Evolutionary conservation across 2,329 filamentous ascomycete genomes (phyloP).

Genomic region (Venturia aucupariae): DNA sequence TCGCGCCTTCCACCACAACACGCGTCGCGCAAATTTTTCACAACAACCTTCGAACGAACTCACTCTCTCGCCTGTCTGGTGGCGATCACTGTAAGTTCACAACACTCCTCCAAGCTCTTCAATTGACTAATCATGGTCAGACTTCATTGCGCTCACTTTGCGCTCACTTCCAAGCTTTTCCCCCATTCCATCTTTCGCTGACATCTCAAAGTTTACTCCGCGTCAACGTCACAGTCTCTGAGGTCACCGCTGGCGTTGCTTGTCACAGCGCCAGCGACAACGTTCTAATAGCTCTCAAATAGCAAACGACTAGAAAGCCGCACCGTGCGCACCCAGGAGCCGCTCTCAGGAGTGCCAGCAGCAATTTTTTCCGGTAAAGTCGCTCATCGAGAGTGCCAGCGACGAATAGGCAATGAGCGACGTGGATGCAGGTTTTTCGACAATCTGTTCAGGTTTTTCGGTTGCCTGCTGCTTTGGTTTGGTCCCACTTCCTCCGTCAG

Average conservation of each 20-base stretch:
- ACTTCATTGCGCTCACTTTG: background rate
- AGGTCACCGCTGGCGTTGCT: slow-evolving; percentile 5
- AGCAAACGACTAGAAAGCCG: background rate
- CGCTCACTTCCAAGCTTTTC: background rate
- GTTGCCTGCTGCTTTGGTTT: background rate
- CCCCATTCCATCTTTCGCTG: background rate
- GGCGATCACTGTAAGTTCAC: no score
- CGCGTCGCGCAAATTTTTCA: background rate
- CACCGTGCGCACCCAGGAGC: no score
- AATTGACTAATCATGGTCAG: background rate
- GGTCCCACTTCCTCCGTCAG: background rate
- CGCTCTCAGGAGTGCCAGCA: no score
- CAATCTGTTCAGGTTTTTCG: background rate
- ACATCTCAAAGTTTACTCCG: slow-evolving; percentile 1
- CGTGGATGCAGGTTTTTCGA: background rate
- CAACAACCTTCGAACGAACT: background rate
- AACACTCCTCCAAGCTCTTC: no score
- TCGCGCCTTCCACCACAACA: background rate
- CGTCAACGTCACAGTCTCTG: background rate
- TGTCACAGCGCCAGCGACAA: slow-evolving; percentile 3
- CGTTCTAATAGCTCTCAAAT: background rate
- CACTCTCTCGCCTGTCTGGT: no score
- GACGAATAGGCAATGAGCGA: background rate
- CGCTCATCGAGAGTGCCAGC: background rate
- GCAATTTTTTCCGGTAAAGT: background rate